Evolutionary conservation across 2,329 filamentous ascomycete species (phyloP), one percentile per base, ranked within the genome.

Genomic region (Teratosphaeria viscida): DNA sequence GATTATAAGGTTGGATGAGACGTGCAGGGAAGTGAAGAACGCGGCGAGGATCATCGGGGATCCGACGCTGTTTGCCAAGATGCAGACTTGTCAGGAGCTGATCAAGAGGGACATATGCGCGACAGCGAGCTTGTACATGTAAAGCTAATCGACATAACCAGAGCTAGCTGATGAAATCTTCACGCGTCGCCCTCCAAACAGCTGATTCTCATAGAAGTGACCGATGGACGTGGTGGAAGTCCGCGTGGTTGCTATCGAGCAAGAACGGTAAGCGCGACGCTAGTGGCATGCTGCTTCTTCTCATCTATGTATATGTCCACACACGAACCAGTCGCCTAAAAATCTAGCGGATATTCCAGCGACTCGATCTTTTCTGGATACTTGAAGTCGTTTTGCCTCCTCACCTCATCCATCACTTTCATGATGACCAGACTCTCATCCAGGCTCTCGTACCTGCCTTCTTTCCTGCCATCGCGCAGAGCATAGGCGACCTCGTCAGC

Each of bases 51-150:
- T 99, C 65, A 92, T 99, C 66, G 94, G 94, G 27, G 94, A 99
- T 72, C 94, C 94, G 3, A 87, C 87, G 59, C 77, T 99, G 66
- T 96, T 95, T 74, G 85, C 87, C 66, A 99, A 99, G 82, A 99
- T 99, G 92, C 87, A 95, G 77, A 86, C 86, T 63, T 95, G 92
- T 66, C 92, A 97, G 81, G 94, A 99, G 79, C 83, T 96, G 82
- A 99, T 99, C 73, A 95, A 96, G 81, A 80, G 94, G 70, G 94
- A 96, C 73, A 94, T 96, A 58, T 95, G 90, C 26, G 92, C 92
- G 19, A 90, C 92, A 47, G 90, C 91, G 14, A 90, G 87, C 72
- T 75, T 95, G 70, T 95, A 95, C 71, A 92, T 95, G 88, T 95
- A 56, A 47, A 49, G 43, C 16, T 43, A n/a, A n/a, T 14, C 37